Conservation (phyloP, 495 filamentous ascomycete species). For the Stereocaulon alpinum region DNA sequence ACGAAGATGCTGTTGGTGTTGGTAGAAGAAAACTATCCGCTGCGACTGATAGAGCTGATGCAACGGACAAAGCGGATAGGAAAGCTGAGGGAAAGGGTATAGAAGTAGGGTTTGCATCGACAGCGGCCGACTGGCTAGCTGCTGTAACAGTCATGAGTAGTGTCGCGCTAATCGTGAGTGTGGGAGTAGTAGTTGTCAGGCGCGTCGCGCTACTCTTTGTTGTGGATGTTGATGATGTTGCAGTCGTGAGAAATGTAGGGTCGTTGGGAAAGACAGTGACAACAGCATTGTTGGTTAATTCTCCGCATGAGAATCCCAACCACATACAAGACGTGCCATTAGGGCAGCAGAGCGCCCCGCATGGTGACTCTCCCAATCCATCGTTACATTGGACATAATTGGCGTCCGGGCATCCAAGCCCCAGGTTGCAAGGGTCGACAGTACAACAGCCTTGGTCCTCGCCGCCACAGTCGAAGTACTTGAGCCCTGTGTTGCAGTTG, state of each 20-base stretch:
- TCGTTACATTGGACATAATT: not conserved
- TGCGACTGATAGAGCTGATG: not conserved
- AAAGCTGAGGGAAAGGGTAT: not conserved
- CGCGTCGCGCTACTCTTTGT: not conserved
- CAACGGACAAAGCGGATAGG: not conserved
- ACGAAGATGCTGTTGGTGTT: not conserved
- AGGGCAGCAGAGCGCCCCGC: not conserved
- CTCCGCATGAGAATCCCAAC: not conserved
- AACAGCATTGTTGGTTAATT: not conserved
- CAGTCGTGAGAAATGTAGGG: not conserved
- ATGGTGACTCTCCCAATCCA: not conserved
- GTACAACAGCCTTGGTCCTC: conserved; percentile 5
- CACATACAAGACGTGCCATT: not conserved
- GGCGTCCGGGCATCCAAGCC: not conserved
- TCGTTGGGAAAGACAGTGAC: not conserved
- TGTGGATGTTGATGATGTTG: not conserved
- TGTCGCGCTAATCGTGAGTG: not conserved
- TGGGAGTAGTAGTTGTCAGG: not conserved
- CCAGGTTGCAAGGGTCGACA: not conserved
- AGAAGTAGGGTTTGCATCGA: not conserved
- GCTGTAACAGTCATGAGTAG: no score
- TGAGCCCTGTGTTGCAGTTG: not conserved
- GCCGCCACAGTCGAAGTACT: not conserved
- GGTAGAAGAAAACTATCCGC: not conserved
- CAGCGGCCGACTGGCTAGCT: not conserved